Conservation (phyloP, 2,329 filamentous ascomycete genomes). For the Colletotrichum sansevieriae region DNA sequence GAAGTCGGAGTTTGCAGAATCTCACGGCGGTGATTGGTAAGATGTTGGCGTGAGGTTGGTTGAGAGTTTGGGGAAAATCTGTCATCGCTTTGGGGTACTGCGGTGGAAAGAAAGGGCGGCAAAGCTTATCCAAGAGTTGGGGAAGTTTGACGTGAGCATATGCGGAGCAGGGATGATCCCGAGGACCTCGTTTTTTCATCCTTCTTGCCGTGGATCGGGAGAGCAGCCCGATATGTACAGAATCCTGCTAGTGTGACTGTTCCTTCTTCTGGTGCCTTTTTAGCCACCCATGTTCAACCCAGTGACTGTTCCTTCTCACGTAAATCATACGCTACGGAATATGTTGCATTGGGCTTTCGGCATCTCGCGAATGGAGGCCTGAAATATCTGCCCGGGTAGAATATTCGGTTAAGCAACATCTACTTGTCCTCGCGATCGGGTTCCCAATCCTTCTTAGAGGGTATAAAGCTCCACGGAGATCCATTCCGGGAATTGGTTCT, state of each 20-base stretch:
- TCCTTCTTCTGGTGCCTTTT: no score
- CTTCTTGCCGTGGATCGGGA: neutral
- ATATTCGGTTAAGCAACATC: constrained; percentile 12
- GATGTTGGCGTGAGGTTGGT: constrained; percentile 26
- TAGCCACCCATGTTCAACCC: no score
- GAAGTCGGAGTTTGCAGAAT: no score
- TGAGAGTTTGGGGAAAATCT: constrained; percentile 1
- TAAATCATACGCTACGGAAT: neutral
- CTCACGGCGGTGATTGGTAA: no score
- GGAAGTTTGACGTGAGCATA: constrained; percentile 5
- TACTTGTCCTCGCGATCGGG: neutral
- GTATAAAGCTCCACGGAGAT: neutral
- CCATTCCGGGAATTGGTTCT: neutral
- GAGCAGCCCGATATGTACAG: neutral
- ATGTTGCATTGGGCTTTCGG: constrained; percentile 3
- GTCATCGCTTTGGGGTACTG: constrained; percentile 19
- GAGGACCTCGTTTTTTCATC: neutral
- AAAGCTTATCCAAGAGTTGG: neutral
- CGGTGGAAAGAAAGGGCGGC: neutral
- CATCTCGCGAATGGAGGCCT: neutral
- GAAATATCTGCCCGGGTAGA: constrained; percentile 32
- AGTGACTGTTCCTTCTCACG: no score
- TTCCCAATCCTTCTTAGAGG: no score
- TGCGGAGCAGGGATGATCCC: constrained; percentile 25
- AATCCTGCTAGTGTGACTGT: no score